A percentile compares a stretch with the other conserved stretches of the same genome.
phyloP scores from a whole-genome alignment of 768 basidiomycete species.

The Lyophyllum atratum region DNA sequence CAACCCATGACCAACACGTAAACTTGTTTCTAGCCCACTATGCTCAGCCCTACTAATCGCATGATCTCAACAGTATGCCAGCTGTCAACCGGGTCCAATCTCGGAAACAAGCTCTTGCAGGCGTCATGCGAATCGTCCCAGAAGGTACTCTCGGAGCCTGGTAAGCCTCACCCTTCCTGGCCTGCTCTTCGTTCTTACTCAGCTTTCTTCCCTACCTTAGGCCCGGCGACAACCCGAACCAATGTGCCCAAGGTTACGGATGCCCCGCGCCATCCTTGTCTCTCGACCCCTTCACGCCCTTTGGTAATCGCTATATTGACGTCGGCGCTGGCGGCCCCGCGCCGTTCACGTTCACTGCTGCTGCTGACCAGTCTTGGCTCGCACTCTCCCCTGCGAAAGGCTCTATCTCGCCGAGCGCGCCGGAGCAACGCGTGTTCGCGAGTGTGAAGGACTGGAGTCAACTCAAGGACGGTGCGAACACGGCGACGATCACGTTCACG shows the following conservation, averaged over 20 bases:
- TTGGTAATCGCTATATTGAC: conserved; percentile 57
- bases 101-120: conserved; percentile 57
- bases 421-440: conserved; percentile 56
- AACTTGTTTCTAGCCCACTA: conserved; percentile 13
- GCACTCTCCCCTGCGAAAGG: conserved; percentile 47
- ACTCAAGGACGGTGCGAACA: conserved; percentile 37
- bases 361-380: conserved; percentile 55
- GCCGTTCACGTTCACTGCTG: conserved; percentile 56
- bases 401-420: conserved; percentile 43
- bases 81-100: conserved; percentile 50
- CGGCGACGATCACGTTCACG: conserved; percentile 46
- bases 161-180: conserved; percentile 28
- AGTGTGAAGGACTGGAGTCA: conserved; percentile 59
- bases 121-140: conserved; percentile 63
- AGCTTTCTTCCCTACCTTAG: conserved; percentile 27
- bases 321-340: conserved; percentile 61
- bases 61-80: conserved; percentile 44
- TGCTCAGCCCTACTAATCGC: background rate
- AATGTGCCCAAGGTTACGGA: conserved; percentile 52
- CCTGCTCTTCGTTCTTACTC: background rate
- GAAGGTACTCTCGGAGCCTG: conserved; percentile 66
- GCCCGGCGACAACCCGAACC: conserved; percentile 67
- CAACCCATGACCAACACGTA: conserved; percentile 67
- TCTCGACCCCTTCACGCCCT: conserved; percentile 59
- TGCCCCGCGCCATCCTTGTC: conserved; percentile 51